These are phyloP conservation scores for Amanita rimosa DNA, from an alignment of 768 basidiomycete genomes.

Conservation along the genomic window DNA sequence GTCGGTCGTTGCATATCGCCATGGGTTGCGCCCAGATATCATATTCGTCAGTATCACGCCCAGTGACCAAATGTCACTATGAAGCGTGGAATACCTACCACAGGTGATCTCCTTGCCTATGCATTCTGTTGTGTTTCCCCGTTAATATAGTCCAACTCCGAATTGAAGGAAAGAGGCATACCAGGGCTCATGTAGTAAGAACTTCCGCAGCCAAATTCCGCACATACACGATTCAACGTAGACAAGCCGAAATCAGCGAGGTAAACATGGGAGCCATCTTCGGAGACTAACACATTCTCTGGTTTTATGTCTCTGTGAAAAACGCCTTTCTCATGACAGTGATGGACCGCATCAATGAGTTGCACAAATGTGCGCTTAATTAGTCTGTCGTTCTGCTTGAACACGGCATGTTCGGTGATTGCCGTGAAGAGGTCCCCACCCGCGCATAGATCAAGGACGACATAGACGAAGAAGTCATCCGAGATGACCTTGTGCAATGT, in stretches of 20 bases:
- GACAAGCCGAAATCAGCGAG: conserved; percentile 77
- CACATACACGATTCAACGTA: conserved; percentile 31
- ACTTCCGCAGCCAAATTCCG: conserved; percentile 48
- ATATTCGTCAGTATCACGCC: conserved; percentile 80
- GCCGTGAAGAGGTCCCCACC: conserved; percentile 64
- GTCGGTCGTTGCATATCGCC: conserved; percentile 54
- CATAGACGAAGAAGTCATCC: conserved; percentile 52
- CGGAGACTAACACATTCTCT: conserved; percentile 61
- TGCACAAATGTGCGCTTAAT: conserved; percentile 67
- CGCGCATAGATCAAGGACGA: conserved; percentile 46
- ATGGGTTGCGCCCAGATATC: conserved; percentile 67
- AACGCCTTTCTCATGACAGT: conserved; percentile 60
- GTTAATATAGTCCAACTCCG: not conserved
- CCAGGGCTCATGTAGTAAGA: conserved; percentile 64
- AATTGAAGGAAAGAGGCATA: conserved; percentile 18
- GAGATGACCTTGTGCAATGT: conserved; percentile 54
- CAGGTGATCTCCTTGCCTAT: conserved; percentile 31
- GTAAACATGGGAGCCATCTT: conserved; percentile 38
- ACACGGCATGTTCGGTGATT: conserved; percentile 46
- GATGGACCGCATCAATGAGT: conserved; percentile 66
- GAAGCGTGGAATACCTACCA: conserved; percentile 42
- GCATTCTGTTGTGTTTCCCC: conserved; percentile 34
- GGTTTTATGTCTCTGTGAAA: conserved; percentile 87
- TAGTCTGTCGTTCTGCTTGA: conserved; percentile 45
- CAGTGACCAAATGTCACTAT: conserved; percentile 66